phyloP scores from a whole-genome alignment of 2,329 filamentous ascomycete species.

The Mycosphaerella sp. region DNA sequence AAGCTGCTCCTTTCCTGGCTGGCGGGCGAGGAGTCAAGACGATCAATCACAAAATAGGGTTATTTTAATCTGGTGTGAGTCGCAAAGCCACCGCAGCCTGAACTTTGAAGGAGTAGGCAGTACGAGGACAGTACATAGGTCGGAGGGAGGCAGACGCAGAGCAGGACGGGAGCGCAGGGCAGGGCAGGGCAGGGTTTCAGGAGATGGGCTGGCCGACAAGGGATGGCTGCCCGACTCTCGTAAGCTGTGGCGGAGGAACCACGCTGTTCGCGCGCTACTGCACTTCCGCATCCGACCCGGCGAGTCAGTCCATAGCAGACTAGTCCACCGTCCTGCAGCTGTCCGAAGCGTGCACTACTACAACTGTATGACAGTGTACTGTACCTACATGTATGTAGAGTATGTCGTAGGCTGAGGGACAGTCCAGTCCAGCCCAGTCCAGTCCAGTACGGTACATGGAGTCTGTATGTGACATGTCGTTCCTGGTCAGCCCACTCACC shows the following conservation, averaged over 20 bases:
- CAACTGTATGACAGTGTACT: not conserved
- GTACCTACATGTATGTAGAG: no score
- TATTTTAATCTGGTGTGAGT: not conserved
- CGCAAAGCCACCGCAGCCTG: not conserved
- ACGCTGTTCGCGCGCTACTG: not conserved
- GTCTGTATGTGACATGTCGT: no score
- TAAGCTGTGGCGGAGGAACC: constrained; percentile 7
- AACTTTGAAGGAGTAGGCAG: no score
- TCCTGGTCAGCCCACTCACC: constrained; percentile 5
- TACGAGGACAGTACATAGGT: no score
- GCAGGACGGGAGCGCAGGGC: no score
- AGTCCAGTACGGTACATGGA: no score
- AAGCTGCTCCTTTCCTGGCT: no score
- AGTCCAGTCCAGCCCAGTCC: no score
- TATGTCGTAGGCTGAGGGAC: not conserved
- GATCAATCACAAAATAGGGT: no score
- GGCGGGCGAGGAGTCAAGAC: no score
- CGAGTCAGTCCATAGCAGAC: no score
- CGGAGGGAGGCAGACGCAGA: no score
- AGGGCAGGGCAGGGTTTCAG: not conserved
- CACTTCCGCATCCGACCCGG: not conserved
- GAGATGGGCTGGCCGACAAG: not conserved
- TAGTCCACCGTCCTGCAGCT: constrained; percentile 3
- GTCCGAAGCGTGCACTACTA: not conserved
- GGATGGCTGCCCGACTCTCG: constrained; percentile 1